These are phyloP conservation scores for Termitomyces sp. DNA, from an alignment of 768 basidiomycete species.

Conservation along the genomic window DNA sequence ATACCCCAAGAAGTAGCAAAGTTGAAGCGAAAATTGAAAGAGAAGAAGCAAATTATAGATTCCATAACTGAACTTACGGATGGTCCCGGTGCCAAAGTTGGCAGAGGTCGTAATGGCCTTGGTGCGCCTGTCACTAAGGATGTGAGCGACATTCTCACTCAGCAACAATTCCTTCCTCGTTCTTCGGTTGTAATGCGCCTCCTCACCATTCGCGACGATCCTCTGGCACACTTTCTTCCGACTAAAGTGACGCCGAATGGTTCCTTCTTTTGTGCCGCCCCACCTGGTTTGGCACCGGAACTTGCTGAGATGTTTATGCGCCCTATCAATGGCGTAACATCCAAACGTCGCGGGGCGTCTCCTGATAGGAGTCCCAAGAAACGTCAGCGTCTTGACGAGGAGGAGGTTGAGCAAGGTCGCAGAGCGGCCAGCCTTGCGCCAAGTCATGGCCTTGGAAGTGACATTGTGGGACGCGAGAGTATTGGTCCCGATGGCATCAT, in stretches of 20 bases:
- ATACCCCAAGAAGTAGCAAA: conserved; percentile 34
- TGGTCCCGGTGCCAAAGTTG: conserved; percentile 47
- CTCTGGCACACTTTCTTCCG: conserved; percentile 80
- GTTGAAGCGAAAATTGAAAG: conserved; percentile 49
- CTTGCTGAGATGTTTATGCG: conserved; percentile 82
- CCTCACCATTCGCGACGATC: conserved; percentile 80
- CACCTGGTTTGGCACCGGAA: conserved; percentile 79
- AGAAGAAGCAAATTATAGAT: conserved; percentile 89
- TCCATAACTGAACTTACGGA: conserved; percentile 80
- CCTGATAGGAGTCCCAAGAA: conserved; percentile 59
- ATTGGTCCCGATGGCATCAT: conserved; percentile 51
- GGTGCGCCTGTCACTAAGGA: conserved; percentile 49
- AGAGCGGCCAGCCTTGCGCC: conserved; percentile 61
- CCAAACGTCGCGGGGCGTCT: conserved; percentile 56
- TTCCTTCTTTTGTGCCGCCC: conserved; percentile 77
- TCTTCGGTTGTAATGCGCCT: conserved; percentile 84
- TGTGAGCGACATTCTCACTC: conserved; percentile 68
- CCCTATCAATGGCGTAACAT: conserved; percentile 45
- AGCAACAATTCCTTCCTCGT: conserved; percentile 81
- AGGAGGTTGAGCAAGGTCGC: conserved; percentile 68
- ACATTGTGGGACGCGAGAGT: conserved; percentile 49
- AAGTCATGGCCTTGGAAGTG: conserved; percentile 53
- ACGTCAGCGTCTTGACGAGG: conserved; percentile 51
- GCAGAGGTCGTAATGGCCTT: conserved; percentile 49
- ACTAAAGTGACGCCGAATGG: conserved; percentile 69